phyloP scores from a whole-genome alignment of 2,329 filamentous ascomycete species.

The Penicillium sp. region DNA sequence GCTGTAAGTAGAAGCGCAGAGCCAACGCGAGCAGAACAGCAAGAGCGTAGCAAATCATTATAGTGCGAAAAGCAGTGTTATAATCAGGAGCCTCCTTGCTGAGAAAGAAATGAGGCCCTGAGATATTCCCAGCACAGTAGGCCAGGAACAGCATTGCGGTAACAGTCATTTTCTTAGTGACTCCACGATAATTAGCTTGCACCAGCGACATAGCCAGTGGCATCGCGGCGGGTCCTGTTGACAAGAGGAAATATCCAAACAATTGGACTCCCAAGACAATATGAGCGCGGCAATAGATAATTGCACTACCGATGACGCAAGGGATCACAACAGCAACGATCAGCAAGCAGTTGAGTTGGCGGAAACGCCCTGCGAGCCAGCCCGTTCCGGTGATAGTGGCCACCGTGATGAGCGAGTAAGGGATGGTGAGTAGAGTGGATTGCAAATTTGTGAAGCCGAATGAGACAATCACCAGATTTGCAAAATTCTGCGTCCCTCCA shows the following conservation, averaged over 20 bases:
- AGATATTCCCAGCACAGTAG: constrained; percentile 58
- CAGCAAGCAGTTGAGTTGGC: constrained; percentile 53
- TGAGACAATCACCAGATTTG: constrained; percentile 21
- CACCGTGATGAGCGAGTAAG: constrained; percentile 56
- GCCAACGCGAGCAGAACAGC: constrained; percentile 47
- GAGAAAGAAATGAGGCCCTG: constrained; percentile 57
- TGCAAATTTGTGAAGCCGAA: constrained; percentile 24
- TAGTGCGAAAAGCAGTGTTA: constrained; percentile 55
- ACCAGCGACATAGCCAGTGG: constrained; percentile 57
- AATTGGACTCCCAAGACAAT: constrained; percentile 48
- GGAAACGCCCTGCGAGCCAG: constrained; percentile 53
- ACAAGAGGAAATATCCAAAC: constrained; percentile 59
- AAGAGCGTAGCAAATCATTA: constrained; percentile 58
- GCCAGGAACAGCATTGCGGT: constrained; percentile 56
- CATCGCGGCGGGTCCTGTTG: constrained; percentile 54
- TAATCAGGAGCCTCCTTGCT: constrained; percentile 53
- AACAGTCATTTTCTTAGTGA: constrained; percentile 62
- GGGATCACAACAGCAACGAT: constrained; percentile 53
- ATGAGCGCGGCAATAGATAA: constrained; percentile 52
- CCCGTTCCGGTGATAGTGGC: constrained; percentile 51
- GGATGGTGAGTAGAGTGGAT: constrained; percentile 54
- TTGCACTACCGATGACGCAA: constrained; percentile 53
- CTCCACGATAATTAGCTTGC: constrained; percentile 56
- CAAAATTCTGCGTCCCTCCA: constrained; percentile 59
- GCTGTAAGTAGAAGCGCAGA: constrained; percentile 51